Evolutionary conservation across 2,329 filamentous ascomycete genomes (phyloP), one percentile per base, ranked within the genome.

Genomic region (Rutstroemia sp.): DNA sequence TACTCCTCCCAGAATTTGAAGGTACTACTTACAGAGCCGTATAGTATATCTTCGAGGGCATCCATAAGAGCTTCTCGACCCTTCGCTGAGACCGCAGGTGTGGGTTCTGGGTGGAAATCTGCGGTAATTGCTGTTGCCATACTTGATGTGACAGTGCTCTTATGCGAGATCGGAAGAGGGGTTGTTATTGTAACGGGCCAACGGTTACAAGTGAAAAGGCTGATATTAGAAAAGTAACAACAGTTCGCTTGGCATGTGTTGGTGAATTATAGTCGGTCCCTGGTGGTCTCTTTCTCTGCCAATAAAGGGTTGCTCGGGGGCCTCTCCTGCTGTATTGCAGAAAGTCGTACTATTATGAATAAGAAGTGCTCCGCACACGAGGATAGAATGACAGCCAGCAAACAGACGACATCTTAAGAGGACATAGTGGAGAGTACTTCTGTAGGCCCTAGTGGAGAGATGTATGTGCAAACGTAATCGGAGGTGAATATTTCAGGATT

Each of bases 41-140:
- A 97, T 10, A 86, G 69, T 56, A 99, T 82, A 68, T 97, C 92
- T 72, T 96, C 92, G 42, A 92, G 67, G 5, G 89, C 89, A 67
- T 94, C 68, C 61, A 69, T 67, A 25, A 65, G 27, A 48, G 64
- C 65, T 58, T 62, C 61, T 45, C 60, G 63, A 30, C 59, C 53
- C 48, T 64, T 65, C n/a, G 56, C 54, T 21, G 55, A 42, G 36
- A 58, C 42, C 21, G 34, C 27, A 38, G 52, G 58, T n/a, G 57
- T 46, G 17, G 54, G 40, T 2, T 58, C 36, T 12, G 51, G 58
- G 34, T 21, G 58, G 45, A 63, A 63, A 4, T 66, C 61, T 57
- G 64, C 51, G n/a, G 60, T 60, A 8, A 60, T 56, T 42, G 62
- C 55, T 55, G 61, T 46, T 54, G 65, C 61, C 65, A 67, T 67